Percentiles rank a stretch among this genome's conserved stretches.
Conservation (phyloP, 129 eudicot species). For the Smallanthus sonchifolius region DNA sequence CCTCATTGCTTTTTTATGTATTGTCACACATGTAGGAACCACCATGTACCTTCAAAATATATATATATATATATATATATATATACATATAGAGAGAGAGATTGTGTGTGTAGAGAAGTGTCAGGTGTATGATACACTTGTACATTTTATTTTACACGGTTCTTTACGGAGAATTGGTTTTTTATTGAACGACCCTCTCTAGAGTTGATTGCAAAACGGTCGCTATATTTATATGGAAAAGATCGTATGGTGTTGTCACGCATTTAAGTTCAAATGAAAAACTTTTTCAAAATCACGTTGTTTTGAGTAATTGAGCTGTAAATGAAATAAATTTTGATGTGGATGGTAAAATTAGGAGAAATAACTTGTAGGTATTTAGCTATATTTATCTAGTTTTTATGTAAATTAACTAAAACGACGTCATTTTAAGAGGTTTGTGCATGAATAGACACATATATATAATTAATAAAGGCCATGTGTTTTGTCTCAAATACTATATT, state of each 20-base stretch:
- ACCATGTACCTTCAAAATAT: background rate
- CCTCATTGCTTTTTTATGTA: background rate
- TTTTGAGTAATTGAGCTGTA: background rate
- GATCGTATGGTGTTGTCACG: background rate
- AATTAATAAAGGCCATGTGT: background rate
- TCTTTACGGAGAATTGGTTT: too few relatives aligned
- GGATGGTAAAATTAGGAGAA: background rate
- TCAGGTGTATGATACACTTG: too few relatives aligned
- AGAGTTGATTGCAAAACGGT: too few relatives aligned
- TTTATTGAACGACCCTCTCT: too few relatives aligned
- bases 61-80: too few relatives aligned
- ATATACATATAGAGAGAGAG: too few relatives aligned
- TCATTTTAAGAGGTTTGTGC: background rate
- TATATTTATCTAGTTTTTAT: too few relatives aligned
- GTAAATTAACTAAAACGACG: background rate
- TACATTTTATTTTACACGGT: too few relatives aligned
- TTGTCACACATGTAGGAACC: constrained; percentile 9
- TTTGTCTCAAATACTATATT: background rate
- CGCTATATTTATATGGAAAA: background rate
- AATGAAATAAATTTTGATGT: background rate
- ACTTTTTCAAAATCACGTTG: background rate
- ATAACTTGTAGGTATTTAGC: background rate
- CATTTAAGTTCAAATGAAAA: background rate
- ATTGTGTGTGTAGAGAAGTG: too few relatives aligned
- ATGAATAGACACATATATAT: too few relatives aligned